These are phyloP conservation scores for Boletus coccyginus DNA, from an alignment of 768 basidiomycete species.

Conservation along the genomic window DNA sequence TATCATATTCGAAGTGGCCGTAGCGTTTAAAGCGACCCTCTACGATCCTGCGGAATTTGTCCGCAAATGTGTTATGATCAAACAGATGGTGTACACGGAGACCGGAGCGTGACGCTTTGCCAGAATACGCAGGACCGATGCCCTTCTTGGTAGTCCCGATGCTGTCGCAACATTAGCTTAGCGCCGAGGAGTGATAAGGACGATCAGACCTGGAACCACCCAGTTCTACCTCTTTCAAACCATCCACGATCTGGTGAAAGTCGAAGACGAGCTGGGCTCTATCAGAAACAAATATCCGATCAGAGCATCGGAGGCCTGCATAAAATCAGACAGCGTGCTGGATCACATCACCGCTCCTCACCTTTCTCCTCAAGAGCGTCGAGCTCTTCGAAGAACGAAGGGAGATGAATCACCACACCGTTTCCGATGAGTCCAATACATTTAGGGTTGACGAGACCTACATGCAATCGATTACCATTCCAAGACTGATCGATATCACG, in stretches of 20 bases:
- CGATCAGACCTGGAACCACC: conserved; percentile 71
- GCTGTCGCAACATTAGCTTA: conserved; percentile 36
- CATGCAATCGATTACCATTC: background rate
- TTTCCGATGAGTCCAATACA: conserved; percentile 88
- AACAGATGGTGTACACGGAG: conserved; percentile 96
- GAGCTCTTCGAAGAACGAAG: conserved; percentile 91
- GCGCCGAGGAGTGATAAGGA: background rate
- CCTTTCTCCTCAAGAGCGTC: conserved; percentile 85
- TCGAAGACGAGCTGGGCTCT: conserved; percentile 97
- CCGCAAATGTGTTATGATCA: conserved; percentile 77
- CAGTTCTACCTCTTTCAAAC: conserved; percentile 95
- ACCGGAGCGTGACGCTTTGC: conserved; percentile 94
- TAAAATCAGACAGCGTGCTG: background rate
- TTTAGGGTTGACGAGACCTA: conserved; percentile 36
- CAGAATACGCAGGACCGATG: conserved; percentile 98
- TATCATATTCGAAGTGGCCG: conserved; percentile 97
- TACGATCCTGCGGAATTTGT: conserved; percentile 92
- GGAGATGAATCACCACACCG: conserved; percentile 95
- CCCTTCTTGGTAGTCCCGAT: conserved; percentile 99
- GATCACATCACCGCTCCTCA: conserved; percentile 26
- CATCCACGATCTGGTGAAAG: conserved; percentile 99
- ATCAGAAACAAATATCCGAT: conserved; percentile 89
- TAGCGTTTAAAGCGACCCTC: conserved; percentile 98
- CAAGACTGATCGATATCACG: background rate
- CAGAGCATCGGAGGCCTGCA: conserved; percentile 79